Percentiles rank a stretch among this genome's conserved stretches.
These are phyloP conservation scores for Mucor mucedo DNA, from an alignment of 371 early-diverging fungal species.

Conservation along the genomic window DNA sequence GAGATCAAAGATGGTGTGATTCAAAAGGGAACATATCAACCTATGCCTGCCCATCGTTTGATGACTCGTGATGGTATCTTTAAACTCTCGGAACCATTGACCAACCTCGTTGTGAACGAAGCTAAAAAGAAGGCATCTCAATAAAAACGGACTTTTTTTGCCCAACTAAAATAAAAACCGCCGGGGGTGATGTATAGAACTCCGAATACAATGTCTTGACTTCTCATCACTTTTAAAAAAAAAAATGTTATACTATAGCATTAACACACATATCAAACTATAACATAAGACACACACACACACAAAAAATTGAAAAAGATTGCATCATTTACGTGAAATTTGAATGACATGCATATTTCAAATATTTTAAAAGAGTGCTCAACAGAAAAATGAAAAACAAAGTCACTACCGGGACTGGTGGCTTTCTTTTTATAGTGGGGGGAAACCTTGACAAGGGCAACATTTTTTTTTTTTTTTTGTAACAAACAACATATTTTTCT, in stretches of 20 bases:
- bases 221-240: too few species aligned
- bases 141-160: neutral
- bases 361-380: neutral
- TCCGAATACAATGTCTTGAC: too few species aligned
- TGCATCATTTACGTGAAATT: too few species aligned
- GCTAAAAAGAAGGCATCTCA: constrained; percentile 23
- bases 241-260: too few species aligned
- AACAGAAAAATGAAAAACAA: neutral
- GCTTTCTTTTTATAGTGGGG: neutral
- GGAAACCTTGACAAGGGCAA: constrained; percentile 27
- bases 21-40: constrained; percentile 63
- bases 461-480: constrained; percentile 1
- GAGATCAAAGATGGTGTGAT: constrained; percentile 60
- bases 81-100: constrained; percentile 58
- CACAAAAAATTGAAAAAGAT: too few species aligned
- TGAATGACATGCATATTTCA: neutral
- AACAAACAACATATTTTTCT: neutral
- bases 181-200: too few species aligned
- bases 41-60: constrained; percentile 82
- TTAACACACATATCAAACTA: too few species aligned
- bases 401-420: constrained; percentile 14
- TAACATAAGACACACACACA: too few species aligned
- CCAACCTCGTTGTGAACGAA: constrained; percentile 32
- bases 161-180: too few species aligned
- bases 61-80: constrained; percentile 77